phyloP scores from a whole-genome alignment of 805 yeast species.

The Cyberlindnera mrakii region DNA sequence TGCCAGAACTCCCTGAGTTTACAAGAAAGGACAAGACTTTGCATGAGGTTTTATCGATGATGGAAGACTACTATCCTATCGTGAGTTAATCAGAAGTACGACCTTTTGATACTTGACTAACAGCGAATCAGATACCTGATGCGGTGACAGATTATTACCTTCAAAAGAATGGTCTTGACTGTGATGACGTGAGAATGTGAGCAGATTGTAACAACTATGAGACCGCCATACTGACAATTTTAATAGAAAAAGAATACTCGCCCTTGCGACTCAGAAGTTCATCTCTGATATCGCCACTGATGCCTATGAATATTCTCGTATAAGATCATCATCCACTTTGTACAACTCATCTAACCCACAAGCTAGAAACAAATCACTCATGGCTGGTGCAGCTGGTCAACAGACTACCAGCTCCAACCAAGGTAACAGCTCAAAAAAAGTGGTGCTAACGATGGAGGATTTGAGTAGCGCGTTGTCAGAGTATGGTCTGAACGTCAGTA shows the following conservation, averaged over 20 bases:
- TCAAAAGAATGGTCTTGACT: conserved; percentile 77
- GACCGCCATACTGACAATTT: background rate
- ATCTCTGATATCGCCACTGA: conserved; percentile 92
- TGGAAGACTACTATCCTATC: conserved; percentile 93
- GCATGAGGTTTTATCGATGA: conserved; percentile 75
- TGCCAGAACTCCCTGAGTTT: conserved; percentile 52
- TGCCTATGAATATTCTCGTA: conserved; percentile 92
- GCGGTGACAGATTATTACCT: conserved; percentile 92
- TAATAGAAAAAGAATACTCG: conserved; percentile 51
- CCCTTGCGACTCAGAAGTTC: conserved; percentile 94
- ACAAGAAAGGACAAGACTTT: conserved; percentile 76
- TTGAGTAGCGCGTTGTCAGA: conserved; percentile 88
- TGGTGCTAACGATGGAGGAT: conserved; percentile 89
- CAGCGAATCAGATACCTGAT: conserved; percentile 61
- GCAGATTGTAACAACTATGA: background rate
- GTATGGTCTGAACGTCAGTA: conserved; percentile 80
- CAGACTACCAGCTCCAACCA: conserved; percentile 26
- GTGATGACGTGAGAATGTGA: conserved; percentile 63
- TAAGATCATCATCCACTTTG: conserved; percentile 84
- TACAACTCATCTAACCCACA: conserved; percentile 82
- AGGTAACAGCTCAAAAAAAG: conserved; percentile 58
- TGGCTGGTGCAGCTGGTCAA: conserved; percentile 52
- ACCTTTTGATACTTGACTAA: background rate
- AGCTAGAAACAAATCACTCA: conserved; percentile 71
- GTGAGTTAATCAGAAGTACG: conserved; percentile 2